Base-by-base conservation (phyloP, 2,329 filamentous ascomycete species). In the Fusarium nematophilum region DNA sequence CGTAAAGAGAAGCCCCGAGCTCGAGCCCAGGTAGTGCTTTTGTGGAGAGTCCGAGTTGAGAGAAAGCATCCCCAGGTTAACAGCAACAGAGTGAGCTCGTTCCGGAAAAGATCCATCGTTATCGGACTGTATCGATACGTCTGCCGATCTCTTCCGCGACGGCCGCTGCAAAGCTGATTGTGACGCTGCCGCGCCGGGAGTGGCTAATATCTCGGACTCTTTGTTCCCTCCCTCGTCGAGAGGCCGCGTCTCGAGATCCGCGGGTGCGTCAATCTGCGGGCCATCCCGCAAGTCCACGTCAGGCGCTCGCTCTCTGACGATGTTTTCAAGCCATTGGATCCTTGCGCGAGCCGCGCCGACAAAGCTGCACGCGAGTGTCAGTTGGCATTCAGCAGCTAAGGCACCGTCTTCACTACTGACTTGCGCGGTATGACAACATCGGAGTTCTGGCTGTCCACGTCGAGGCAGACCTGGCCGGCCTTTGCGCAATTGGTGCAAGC, bases 401-500 rank as follows among this genome's bases (percentile, higher is more conserved):
- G 17, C 10, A 23, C 13, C 29, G 6, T n/a, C n/a, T n/a, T n/a
- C n/a, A 4, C 0, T 44, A 51, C 59, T 34, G 21, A 74, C 71
- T 76, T 74, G 42, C 75, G 70, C 6, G 74, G 70, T 7, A 78
- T 71, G 4, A 68, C 64, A 14, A 73, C 26, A 3, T 70, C 64
- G 5, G 71, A 72, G 48, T 77, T 75, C 26, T 72, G 73, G 13
- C 69, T 67, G 52, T 77, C 74, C 1, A 77, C 74, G 43, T 78
- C 75, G 2, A 78, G 62, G 50, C 75, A 78, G 4, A 65, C 49
- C 10, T 72, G 66, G 2, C 67, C 68, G 18, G 73, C 71, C 36
- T 75, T 75, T 9, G 73, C 62, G 26, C 75, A 77, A 42, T 76
- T 76, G 8, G 67, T 69, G 50, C 74, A 77, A 0, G 74, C 73